A percentile compares a stretch with the other conserved stretches of the same genome.
phyloP scores from a whole-genome alignment of 345 rosid species.

The Salix arbutifolia region DNA sequence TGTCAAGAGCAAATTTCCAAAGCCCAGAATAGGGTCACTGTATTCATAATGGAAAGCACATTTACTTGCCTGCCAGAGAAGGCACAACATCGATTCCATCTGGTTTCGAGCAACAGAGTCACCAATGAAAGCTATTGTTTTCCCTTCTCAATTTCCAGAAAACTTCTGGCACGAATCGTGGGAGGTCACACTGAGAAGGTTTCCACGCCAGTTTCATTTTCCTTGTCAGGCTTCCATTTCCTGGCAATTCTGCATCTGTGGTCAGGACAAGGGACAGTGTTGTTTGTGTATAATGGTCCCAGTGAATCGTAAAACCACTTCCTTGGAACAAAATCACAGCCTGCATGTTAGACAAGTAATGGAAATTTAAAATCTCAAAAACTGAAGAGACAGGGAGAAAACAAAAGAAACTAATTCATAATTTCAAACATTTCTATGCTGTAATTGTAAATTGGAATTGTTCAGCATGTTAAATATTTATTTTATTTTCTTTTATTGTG shows the following conservation, averaged over 20 bases:
- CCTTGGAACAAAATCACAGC: conserved; percentile 79
- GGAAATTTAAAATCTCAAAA: conserved; percentile 10
- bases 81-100: conserved; percentile 95
- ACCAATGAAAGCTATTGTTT: conserved; percentile 86
- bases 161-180: conserved; percentile 83
- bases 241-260: conserved; percentile 99
- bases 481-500: no score
- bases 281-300: conserved; percentile 86
- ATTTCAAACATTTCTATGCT: neutral
- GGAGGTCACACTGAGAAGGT: conserved; percentile 80
- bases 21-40: neutral
- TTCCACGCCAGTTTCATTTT: conserved; percentile 98
- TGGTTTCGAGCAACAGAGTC: conserved; percentile 98
- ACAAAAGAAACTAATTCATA: neutral
- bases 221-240: conserved; percentile 95
- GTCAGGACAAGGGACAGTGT: conserved; percentile 86
- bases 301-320: conserved; percentile 78
- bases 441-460: no score
- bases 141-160: conserved; percentile 90
- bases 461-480: no score
- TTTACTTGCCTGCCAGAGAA: conserved; percentile 93
- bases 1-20: neutral
- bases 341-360: conserved; percentile 35
- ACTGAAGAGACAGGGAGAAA: neutral
- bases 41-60: neutral